Base-by-base conservation (phyloP, 2,329 filamentous ascomycete genomes). In the Colletotrichum graminicola region DNA sequence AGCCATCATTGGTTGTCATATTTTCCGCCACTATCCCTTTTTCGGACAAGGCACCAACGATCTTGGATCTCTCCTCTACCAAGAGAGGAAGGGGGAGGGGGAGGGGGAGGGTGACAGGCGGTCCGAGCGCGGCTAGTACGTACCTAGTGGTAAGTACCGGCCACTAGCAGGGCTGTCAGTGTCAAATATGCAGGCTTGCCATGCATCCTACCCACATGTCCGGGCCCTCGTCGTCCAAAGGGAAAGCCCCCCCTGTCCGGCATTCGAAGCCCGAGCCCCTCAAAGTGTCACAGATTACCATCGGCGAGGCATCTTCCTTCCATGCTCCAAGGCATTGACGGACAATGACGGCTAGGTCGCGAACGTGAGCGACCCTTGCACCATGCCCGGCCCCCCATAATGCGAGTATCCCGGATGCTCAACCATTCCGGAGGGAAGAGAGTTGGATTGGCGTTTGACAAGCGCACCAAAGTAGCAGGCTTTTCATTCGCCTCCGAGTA, bases 321-420 rank as follows among this genome's bases (percentile, higher is more conserved):
- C 57, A 70, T 26, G 49, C 36, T 47, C 26, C 57, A 70, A n/a
- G 49, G 69, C 69, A 70, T 70, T 70, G 23, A 65, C 52, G 49
- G 26, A 23, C 32, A 21, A 51, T 23, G 39, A 26, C 41, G 26
- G 14, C 29, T 55, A 45, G 36, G 11, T 34, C 11, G 51, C 59
- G 34, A 29, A 51, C 51, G 34, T 45, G 11, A 51, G 60, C 52
- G 18, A 43, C 60, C 34, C 39, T 51, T 36, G 26, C 47, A 16
- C 32, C 2, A 39, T 47, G n/a, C 10, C 21, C 36, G 26, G n/a
- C 18, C 47, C 41, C 5, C 2, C 16, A 5, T 21, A 12, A 32
- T 41, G 45, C 45, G 45, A 47, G n/a, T 18, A 34, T 21, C 36
- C 41, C 68, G 68, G 68, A 47, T 67, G 43, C 26, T 26, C 32